Percentiles rank a stretch among this genome's conserved stretches.
Conservation (phyloP, 768 basidiomycete genomes). For the Galerina marginata region DNA sequence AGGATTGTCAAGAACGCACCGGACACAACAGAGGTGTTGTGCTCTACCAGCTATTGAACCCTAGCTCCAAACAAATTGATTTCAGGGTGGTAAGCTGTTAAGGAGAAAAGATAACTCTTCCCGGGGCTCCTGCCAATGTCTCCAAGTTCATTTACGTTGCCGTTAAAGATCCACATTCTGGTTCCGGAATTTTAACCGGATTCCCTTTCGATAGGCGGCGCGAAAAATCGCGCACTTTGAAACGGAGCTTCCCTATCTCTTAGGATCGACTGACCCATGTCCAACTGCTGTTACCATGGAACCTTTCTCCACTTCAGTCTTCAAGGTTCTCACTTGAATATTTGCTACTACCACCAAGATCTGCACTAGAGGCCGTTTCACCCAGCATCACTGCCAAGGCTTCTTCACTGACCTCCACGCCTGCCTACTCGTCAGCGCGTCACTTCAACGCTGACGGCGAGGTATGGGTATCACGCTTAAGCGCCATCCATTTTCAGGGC, state of each 20-base stretch:
- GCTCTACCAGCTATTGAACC: constrained; percentile 77
- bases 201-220: constrained; percentile 77
- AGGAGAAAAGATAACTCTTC: constrained; percentile 84
- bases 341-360: constrained; percentile 91
- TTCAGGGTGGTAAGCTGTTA: constrained; percentile 76
- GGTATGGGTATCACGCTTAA: constrained; percentile 87
- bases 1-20: constrained; percentile 72
- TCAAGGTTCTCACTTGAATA: constrained; percentile 87
- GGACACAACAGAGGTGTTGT: constrained; percentile 72
- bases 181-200: constrained; percentile 81
- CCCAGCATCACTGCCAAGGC: constrained; percentile 68
- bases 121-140: constrained; percentile 70
- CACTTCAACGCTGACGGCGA: constrained; percentile 76
- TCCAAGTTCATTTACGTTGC: constrained; percentile 72
- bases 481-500: constrained; percentile 92
- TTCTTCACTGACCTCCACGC: constrained; percentile 82
- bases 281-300: constrained; percentile 88
- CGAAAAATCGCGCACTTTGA: constrained; percentile 68
- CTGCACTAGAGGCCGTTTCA: constrained; percentile 80
- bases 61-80: constrained; percentile 77
- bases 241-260: constrained; percentile 79
- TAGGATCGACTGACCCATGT: constrained; percentile 88
- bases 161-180: constrained; percentile 73
- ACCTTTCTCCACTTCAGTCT: constrained; percentile 90
- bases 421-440: constrained; percentile 78